Evolutionary conservation across 495 filamentous ascomycete genomes (phyloP).

Genomic region (Trichoderma asperelloides): DNA sequence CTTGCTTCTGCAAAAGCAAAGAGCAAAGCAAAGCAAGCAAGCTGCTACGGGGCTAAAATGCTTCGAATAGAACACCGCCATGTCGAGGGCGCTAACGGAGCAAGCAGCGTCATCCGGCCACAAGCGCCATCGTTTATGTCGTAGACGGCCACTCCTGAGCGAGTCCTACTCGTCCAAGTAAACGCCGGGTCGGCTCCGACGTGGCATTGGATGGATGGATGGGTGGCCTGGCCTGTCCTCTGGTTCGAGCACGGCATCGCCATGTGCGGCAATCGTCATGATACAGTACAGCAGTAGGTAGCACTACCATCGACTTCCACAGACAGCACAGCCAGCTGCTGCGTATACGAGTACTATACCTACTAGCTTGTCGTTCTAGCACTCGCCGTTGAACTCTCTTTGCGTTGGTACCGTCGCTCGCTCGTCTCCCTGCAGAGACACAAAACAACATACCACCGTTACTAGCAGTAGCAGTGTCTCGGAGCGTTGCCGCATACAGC

Average conservation of each 20-base stretch:
- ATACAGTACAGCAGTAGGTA: no score
- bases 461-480: background rate
- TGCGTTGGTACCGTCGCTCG: background rate
- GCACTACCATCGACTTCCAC: no score
- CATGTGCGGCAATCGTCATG: background rate
- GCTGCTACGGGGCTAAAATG: background rate
- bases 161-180: background rate
- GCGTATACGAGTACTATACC: no score
- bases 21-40: no score
- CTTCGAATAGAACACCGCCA: constrained; percentile 2
- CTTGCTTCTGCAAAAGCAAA: background rate
- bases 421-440: background rate
- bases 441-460: background rate
- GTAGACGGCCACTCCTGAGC: background rate
- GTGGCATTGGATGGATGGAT: background rate
- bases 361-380: background rate
- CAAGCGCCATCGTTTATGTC: background rate
- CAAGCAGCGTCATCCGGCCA: background rate
- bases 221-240: background rate
- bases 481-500: background rate
- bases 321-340: no score
- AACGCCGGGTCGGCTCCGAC: constrained; percentile 6
- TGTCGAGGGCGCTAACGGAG: background rate
- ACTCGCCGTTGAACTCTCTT: background rate
- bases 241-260: background rate